Conservation (phyloP, 768 basidiomycete genomes). For the Cyclocybe aegerita region DNA sequence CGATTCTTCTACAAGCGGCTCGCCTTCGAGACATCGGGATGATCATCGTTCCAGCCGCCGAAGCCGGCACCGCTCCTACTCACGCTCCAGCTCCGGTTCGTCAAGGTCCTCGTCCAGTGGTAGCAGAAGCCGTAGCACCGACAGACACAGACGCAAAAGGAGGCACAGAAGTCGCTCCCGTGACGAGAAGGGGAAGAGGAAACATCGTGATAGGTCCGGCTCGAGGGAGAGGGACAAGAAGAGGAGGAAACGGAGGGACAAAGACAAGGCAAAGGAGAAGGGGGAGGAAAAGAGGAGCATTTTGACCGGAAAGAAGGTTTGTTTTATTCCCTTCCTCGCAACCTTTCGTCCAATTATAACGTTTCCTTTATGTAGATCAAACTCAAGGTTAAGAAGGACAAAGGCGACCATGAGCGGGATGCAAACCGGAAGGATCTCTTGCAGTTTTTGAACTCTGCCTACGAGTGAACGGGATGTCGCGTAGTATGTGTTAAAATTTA, state of each 20-base stretch:
- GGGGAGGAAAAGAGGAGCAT: slow-evolving; percentile 53
- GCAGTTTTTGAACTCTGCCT: slow-evolving; percentile 57
- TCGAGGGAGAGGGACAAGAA: slow-evolving; percentile 18
- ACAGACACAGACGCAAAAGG: slow-evolving; percentile 2
- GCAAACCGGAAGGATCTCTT: slow-evolving; percentile 53
- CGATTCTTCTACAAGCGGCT: too few species aligned
- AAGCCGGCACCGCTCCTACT: slow-evolving; percentile 3
- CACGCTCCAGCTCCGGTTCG: slow-evolving; percentile 11
- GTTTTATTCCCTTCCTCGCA: background rate
- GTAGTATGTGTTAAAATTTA: background rate
- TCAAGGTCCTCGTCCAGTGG: background rate
- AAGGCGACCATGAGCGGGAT: slow-evolving; percentile 54
- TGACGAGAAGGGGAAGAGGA: background rate
- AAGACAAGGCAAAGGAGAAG: slow-evolving; percentile 32
- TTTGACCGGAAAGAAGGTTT: slow-evolving; percentile 62
- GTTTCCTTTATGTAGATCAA: slow-evolving; percentile 46
- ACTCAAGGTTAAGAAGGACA: slow-evolving; percentile 61
- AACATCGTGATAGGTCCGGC: slow-evolving; percentile 12
- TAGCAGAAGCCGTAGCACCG: slow-evolving; percentile 1
- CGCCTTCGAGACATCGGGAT: background rate
- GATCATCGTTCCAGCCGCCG: background rate
- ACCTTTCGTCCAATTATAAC: background rate
- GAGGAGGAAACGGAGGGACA: slow-evolving; percentile 15
- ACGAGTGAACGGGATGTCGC: slow-evolving; percentile 22
- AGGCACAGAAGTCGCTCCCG: background rate